These are phyloP conservation scores for Lactifluus hygrophoroides DNA, from an alignment of 768 basidiomycete genomes.

Conservation along the genomic window DNA sequence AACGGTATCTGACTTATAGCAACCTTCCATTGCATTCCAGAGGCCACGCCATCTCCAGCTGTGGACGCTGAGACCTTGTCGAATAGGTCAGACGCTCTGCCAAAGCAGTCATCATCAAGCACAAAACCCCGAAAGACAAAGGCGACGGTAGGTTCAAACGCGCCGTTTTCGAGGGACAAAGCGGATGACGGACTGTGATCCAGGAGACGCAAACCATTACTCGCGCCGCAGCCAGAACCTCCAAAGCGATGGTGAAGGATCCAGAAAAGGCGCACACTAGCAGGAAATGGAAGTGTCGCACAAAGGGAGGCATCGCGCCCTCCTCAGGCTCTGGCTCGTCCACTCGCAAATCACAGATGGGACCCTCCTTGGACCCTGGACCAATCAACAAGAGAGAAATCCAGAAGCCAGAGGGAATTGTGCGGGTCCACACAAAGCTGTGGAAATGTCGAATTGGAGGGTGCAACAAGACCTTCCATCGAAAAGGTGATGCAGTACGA, in stretches of 20 bases:
- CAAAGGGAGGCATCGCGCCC: not conserved
- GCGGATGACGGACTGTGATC: not conserved
- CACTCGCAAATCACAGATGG: conserved; percentile 1
- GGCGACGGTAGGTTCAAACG: conserved; percentile 8
- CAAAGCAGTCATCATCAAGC: not conserved
- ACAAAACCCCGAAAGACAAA: not conserved
- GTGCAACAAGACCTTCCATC: conserved; percentile 11
- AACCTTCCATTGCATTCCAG: not conserved
- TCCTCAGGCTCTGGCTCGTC: conserved; percentile 2
- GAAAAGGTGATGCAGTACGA: conserved; percentile 13
- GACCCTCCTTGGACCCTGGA: not conserved
- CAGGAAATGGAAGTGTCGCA: conserved; percentile 11
- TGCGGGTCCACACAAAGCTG: conserved; percentile 10
- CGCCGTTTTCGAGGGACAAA: not conserved
- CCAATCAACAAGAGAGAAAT: not conserved
- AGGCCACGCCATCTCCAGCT: not conserved
- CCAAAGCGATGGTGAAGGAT: conserved; percentile 1
- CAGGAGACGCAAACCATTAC: conserved; percentile 1
- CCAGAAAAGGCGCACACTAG: conserved; percentile 11
- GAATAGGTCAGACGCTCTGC: not conserved
- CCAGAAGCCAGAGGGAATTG: conserved; percentile 5
- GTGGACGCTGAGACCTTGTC: not conserved
- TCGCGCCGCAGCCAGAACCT: not conserved
- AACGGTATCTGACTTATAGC: not conserved
- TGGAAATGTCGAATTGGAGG: conserved; percentile 15